These are phyloP conservation scores for Penicillium macrosclerotiorum DNA, from an alignment of 495 filamentous ascomycete species.

Conservation along the genomic window DNA sequence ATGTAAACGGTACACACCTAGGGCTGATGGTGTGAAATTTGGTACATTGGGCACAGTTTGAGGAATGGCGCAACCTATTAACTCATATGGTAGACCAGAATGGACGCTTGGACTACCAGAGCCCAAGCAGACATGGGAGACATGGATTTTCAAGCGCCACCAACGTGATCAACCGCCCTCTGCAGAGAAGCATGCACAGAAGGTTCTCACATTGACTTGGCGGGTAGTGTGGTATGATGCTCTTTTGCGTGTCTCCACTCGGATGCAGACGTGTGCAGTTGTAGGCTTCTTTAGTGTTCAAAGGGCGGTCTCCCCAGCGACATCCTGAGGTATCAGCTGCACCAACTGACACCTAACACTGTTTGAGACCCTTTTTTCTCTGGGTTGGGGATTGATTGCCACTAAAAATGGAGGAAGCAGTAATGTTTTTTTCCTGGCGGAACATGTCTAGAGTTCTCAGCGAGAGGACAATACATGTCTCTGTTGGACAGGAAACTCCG, in stretches of 20 bases:
- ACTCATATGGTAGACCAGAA: too few relatives aligned
- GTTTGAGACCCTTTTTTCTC: not conserved
- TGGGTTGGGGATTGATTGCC: too few relatives aligned
- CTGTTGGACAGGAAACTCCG: not conserved
- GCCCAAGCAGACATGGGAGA: constrained; percentile 5
- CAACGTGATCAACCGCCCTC: constrained; percentile 17
- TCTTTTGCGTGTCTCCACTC: not conserved
- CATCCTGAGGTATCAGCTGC: not conserved
- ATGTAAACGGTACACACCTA: too few relatives aligned
- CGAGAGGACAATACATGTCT: not conserved
- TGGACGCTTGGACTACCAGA: constrained; percentile 9
- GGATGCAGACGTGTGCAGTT: not conserved
- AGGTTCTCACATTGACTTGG: constrained; percentile 27
- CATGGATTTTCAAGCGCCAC: constrained; percentile 17
- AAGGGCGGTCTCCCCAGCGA: constrained; percentile 14
- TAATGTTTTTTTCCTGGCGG: too few relatives aligned
- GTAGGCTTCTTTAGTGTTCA: constrained; percentile 1
- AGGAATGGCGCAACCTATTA: too few relatives aligned
- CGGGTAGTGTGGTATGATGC: not conserved
- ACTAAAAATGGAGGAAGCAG: too few relatives aligned
- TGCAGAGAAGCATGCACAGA: constrained; percentile 45
- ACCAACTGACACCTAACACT: not conserved
- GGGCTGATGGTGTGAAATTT: too few relatives aligned
- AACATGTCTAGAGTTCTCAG: too few relatives aligned
- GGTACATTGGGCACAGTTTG: constrained; percentile 17